Percentiles rank a stretch among this genome's conserved stretches.
Evolutionary conservation across 2,329 filamentous ascomycete genomes (phyloP).

Genomic region (Talaromyces funiculosus): DNA sequence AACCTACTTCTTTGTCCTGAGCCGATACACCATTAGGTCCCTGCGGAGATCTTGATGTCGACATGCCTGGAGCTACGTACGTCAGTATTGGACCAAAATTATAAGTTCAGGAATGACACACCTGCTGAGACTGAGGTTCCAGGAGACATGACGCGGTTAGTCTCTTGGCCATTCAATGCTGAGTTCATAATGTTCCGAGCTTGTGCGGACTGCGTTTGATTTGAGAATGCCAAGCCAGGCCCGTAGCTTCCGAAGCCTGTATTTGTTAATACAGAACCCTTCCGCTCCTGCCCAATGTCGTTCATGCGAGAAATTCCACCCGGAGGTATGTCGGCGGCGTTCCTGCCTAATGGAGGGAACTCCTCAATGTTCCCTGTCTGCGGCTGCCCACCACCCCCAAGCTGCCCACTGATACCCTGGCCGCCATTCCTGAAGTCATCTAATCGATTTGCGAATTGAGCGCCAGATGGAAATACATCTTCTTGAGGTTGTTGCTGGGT

Average conservation of each 20-base stretch:
- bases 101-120: constrained; percentile 17
- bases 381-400: constrained; percentile 46
- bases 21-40: constrained; percentile 37
- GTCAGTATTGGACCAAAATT: background rate
- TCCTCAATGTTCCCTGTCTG: constrained; percentile 55
- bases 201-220: constrained; percentile 36
- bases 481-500: constrained; percentile 44
- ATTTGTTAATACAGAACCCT: constrained; percentile 48
- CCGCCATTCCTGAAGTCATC: constrained; percentile 55
- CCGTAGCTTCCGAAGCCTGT: constrained; percentile 41
- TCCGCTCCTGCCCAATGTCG: constrained; percentile 48
- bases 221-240: constrained; percentile 38
- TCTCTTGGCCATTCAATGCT: constrained; percentile 35
- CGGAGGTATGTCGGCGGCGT: constrained; percentile 22
- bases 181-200: constrained; percentile 27
- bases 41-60: constrained; percentile 39
- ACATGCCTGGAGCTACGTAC: constrained; percentile 25
- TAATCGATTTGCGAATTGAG: constrained; percentile 47
- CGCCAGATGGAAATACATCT: constrained; percentile 42
- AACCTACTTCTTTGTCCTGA: constrained; percentile 38
- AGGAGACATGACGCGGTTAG: constrained; percentile 33
- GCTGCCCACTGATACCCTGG: constrained; percentile 49
- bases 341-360: constrained; percentile 55
- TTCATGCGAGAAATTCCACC: constrained; percentile 26
- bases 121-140: constrained; percentile 24